Evolutionary conservation across 495 filamentous ascomycete species (phyloP).

Genomic region (Glonium stellatum): DNA sequence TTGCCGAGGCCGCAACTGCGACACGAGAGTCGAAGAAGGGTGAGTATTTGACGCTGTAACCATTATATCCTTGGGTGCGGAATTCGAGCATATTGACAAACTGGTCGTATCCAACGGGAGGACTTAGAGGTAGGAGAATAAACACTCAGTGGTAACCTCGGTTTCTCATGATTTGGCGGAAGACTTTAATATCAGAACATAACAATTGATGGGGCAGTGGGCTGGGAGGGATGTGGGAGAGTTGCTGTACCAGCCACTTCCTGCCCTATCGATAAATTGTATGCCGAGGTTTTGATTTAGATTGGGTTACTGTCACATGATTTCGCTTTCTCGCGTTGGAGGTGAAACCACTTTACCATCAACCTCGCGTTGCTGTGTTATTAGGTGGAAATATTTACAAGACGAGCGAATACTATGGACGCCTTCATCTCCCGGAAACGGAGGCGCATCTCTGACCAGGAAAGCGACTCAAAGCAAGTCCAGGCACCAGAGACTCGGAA

Average conservation of each 20-base stretch:
- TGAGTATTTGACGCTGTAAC: conserved; percentile 92
- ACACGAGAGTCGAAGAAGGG: conserved; percentile 94
- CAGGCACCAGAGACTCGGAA: neutral
- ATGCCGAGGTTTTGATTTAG: no score
- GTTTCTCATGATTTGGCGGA: neutral
- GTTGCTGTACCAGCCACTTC: no score
- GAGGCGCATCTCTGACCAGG: conserved; percentile 29
- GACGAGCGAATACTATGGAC: conserved; percentile 41
- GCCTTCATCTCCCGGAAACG: conserved; percentile 50
- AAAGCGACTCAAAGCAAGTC: conserved; percentile 4
- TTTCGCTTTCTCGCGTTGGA: conserved; percentile 1
- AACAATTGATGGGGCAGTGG: no score
- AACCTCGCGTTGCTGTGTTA: neutral
- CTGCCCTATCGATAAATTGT: no score
- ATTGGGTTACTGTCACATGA: neutral
- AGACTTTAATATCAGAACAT: neutral
- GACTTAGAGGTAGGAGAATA: neutral
- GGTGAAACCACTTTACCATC: neutral
- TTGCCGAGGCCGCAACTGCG: conserved; percentile 76
- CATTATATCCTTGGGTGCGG: conserved; percentile 87
- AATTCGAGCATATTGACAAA: conserved; percentile 69
- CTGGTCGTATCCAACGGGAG: neutral
- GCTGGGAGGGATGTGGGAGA: no score
- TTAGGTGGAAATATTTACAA: neutral
- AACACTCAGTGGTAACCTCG: neutral